Evolutionary conservation across 371 early-diverging fungal species (phyloP).

Genomic region (Sporodiniella umbellata): DNA sequence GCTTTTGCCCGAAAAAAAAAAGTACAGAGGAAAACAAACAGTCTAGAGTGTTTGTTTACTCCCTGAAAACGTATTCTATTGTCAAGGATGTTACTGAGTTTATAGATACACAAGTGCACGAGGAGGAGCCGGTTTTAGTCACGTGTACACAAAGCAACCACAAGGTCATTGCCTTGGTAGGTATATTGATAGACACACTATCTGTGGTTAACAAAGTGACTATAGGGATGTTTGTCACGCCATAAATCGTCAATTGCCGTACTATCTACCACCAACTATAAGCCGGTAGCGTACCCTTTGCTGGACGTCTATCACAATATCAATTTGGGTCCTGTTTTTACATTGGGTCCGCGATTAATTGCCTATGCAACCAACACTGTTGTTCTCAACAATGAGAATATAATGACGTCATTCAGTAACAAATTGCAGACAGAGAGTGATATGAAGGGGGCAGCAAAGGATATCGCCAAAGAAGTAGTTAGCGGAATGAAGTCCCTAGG

Average conservation of each 20-base stretch:
- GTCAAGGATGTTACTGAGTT: conserved; percentile 29
- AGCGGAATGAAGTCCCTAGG: conserved; percentile 69
- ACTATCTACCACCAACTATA: conserved; percentile 27
- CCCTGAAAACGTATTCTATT: conserved; percentile 41
- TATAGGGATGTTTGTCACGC: conserved; percentile 29
- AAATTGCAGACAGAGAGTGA: conserved; percentile 40
- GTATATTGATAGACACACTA: no score
- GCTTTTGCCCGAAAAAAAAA: no score
- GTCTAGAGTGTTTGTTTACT: conserved; percentile 27
- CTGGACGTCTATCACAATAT: conserved; percentile 47
- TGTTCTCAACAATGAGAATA: conserved; percentile 33
- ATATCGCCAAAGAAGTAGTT: conserved; percentile 69
- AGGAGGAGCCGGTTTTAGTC: conserved; percentile 33
- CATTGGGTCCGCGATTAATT: conserved; percentile 57
- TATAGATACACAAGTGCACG: conserved; percentile 23
- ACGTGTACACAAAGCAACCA: conserved; percentile 48
- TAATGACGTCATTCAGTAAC: conserved; percentile 24
- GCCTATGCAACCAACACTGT: conserved; percentile 60
- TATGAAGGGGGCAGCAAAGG: conserved; percentile 58
- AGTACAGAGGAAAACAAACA: not conserved
- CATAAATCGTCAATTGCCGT: conserved; percentile 38
- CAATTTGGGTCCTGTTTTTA: conserved; percentile 44
- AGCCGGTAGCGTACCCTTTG: conserved; percentile 31
- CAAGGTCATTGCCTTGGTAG: conserved; percentile 34
- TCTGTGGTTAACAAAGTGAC: no score